Evolutionary conservation across 305 asterid species (phyloP), one percentile per base, ranked within the genome.

Genomic region (Fraxinus nigra): DNA sequence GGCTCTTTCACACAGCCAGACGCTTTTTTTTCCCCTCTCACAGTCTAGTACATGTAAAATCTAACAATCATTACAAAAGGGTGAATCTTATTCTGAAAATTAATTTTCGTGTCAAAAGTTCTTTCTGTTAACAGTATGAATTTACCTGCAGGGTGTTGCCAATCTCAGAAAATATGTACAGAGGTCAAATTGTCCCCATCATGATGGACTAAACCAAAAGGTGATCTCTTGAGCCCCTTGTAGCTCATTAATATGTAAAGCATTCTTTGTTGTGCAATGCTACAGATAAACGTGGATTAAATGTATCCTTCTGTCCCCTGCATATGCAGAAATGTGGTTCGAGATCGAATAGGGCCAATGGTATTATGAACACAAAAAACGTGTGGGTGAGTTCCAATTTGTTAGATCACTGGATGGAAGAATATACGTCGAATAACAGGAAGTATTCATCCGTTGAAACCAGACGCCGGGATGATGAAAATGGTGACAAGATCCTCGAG

Each of bases 391-490:
- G 48, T 38, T 38, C 48, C 11, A 88, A 86, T 76, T 93, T 96
- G 98, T 83, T 92, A 51, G 92, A 90, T 83, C 90, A 83, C 59
- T 91, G 97, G 98, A 95, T 95, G 98, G 97, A 93, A 83, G 92
- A 91, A 79, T 84, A 84, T 54, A 69, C 87, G 7, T 85, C 83
- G 91, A 90, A 81, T 81, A 85, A 77, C 78, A 80, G 75, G 34
- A 83, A 81, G 11, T 78, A 76, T 40, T 35, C 85, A 43, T 78
- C 81, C 79, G 67, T 74, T 5, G 84, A 77, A 32, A 80, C 74
- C 7, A 59, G 24, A 0, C 72, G 77, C 6, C 74, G 56, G 22
- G 94, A 88, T 26, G 97, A 93, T 32, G 95, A 91, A 48, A 89
- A 88, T 79, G 87, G 80, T 9, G 96, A 90, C 92, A 95, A 91